Percentiles rank a stretch among this genome's conserved stretches.
Evolutionary conservation across 768 basidiomycete genomes (phyloP).

Genomic region (Chalciporus piperatus): DNA sequence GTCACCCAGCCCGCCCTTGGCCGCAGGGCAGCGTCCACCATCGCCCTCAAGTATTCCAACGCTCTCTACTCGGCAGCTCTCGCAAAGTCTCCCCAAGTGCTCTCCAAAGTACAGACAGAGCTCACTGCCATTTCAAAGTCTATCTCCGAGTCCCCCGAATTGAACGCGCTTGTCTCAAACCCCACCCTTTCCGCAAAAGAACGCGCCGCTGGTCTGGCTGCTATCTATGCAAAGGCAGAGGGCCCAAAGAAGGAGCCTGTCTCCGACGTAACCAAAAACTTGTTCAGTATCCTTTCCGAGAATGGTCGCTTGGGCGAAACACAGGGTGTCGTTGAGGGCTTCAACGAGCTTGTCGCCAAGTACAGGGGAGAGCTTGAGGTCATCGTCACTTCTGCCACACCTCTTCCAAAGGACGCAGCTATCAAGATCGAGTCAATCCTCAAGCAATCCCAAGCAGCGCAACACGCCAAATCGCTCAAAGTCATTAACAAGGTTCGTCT

Average conservation of each 20-base stretch:
- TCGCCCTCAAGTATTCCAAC: conserved; percentile 82
- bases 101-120: conserved; percentile 85
- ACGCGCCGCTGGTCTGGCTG: conserved; percentile 61
- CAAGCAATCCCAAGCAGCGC: conserved; percentile 82
- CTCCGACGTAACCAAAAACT: conserved; percentile 88
- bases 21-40: conserved; percentile 68
- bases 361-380: conserved; percentile 94
- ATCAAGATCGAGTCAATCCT: conserved; percentile 79
- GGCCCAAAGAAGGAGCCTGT: conserved; percentile 70
- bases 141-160: conserved; percentile 62
- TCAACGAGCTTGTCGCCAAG: conserved; percentile 83
- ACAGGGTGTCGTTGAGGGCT: conserved; percentile 83
- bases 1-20: conserved; percentile 39
- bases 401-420: conserved; percentile 75
- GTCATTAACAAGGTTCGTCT: conserved; percentile 81
- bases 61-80: conserved; percentile 81
- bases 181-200: conserved; percentile 87
- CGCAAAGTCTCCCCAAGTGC: conserved; percentile 75
- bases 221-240: conserved; percentile 68
- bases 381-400: conserved; percentile 82
- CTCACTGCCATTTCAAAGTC: conserved; percentile 66
- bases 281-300: conserved; percentile 85
- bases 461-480: conserved; percentile 85
- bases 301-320: conserved; percentile 90
- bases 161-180: conserved; percentile 77